Evolutionary conservation across 345 rosid genomes (phyloP).

Genomic region (Kandelia obovata): DNA sequence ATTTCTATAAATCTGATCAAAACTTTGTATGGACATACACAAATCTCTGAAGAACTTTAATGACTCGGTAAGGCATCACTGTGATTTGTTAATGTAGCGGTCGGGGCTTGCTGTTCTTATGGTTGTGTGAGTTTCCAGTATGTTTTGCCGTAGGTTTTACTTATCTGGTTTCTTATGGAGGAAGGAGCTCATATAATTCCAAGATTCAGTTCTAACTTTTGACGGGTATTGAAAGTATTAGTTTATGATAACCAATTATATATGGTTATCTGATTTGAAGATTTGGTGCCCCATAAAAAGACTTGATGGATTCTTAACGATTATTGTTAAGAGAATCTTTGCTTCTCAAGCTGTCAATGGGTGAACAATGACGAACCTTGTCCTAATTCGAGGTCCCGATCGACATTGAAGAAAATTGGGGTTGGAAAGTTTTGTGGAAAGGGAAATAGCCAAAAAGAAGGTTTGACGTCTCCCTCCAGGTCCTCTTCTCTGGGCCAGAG

Average conservation of each 20-base stretch:
- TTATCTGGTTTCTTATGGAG: neutral
- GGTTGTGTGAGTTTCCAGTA: no score
- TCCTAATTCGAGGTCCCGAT: constrained; percentile 24
- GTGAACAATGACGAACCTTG: constrained; percentile 25
- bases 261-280: neutral
- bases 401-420: neutral
- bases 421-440: constrained; percentile 8
- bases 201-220: neutral
- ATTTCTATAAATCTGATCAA: neutral
- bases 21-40: neutral
- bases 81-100: no score
- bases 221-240: neutral
- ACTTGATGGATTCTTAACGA: constrained; percentile 16
- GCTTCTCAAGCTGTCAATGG: constrained; percentile 1
- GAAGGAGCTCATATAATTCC: neutral
- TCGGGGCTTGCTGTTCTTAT: no score
- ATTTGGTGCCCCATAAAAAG: neutral
- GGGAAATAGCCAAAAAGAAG: constrained; percentile 7
- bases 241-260: neutral
- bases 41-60: neutral
- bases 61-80: no score
- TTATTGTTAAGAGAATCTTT: neutral
- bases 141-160: neutral
- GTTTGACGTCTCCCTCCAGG: constrained; percentile 9
- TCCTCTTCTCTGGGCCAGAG: constrained; percentile 9